Percentiles rank a stretch among this genome's conserved stretches.
Conservation (phyloP, 768 basidiomycete genomes). For the Pisolithus microcarpus region DNA sequence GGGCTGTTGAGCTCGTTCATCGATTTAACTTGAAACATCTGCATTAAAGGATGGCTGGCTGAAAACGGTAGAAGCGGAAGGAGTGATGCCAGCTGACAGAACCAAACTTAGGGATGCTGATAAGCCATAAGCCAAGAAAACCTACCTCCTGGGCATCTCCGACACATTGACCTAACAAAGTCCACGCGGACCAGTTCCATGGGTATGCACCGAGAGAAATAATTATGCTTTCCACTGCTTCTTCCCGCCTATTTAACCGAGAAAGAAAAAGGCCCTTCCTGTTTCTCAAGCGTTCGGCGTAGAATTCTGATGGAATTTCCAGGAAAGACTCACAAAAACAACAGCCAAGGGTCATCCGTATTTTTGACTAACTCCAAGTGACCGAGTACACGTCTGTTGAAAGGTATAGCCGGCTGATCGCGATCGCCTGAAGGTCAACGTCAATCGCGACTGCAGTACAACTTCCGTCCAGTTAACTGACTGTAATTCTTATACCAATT, state of each 20-base stretch:
- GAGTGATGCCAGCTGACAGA: constrained; percentile 36
- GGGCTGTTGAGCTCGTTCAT: constrained; percentile 86
- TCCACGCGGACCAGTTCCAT: constrained; percentile 95
- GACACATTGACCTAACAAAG: constrained; percentile 69
- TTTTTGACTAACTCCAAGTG: constrained; percentile 55
- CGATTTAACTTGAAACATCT: constrained; percentile 82
- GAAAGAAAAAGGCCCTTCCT: constrained; percentile 83
- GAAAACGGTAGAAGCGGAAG: constrained; percentile 41
- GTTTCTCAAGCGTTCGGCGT: constrained; percentile 4
- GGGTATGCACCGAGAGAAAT: constrained; percentile 70
- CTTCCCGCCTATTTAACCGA: constrained; percentile 70
- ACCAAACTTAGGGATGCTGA: constrained; percentile 6
- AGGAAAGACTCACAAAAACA: constrained; percentile 61
- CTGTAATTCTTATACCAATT: constrained; percentile 83
- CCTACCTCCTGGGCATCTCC: constrained; percentile 80
- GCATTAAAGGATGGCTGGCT: constrained; percentile 46
- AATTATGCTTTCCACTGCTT: constrained; percentile 77
- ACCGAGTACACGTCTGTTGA: constrained; percentile 50
- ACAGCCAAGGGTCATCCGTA: constrained; percentile 68
- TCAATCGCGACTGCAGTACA: not conserved
- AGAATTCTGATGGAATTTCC: not conserved
- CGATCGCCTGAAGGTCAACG: constrained; percentile 46
- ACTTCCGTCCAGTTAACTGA: constrained; percentile 27
- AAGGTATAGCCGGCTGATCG: constrained; percentile 59
- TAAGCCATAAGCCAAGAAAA: not conserved